Evolutionary conservation across 1,284 basidiomycete species (phyloP).

Genomic region (Cutaneotrichosporon sp.): DNA sequence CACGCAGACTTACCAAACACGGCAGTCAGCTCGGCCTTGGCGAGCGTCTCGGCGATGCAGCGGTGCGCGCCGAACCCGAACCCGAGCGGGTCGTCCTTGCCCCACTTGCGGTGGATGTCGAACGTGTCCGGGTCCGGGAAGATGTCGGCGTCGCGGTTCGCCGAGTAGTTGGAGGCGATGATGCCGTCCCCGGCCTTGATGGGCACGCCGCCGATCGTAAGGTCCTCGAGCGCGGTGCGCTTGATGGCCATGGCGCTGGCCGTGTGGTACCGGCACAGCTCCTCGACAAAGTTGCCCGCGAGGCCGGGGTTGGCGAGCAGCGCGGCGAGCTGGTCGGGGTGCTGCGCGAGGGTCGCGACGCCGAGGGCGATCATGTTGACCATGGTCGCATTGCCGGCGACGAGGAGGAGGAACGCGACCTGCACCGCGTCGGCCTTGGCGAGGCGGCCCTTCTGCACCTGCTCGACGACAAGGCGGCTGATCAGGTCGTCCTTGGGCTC

Average conservation of each 20-base stretch:
- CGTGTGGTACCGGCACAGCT: conserved; percentile 22
- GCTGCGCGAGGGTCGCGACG: conserved; percentile 16
- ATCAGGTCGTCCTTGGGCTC: conserved; percentile 18
- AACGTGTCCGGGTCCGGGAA: conserved; percentile 16
- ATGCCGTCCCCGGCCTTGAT: conserved; percentile 19
- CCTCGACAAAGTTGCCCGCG: conserved; percentile 16
- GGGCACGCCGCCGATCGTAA: conserved; percentile 11
- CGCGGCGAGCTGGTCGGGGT: conserved; percentile 14
- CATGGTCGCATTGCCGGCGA: conserved; percentile 21
- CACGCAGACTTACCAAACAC: conserved; percentile 12
- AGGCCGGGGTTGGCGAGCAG: conserved; percentile 15
- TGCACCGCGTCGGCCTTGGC: conserved; percentile 16
- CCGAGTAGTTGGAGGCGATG: conserved; percentile 21
- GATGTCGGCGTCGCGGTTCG: conserved; percentile 18
- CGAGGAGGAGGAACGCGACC: conserved; percentile 21
- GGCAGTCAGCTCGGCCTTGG: conserved; percentile 16
- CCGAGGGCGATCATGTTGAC: conserved; percentile 22
- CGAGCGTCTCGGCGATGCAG: conserved; percentile 18
- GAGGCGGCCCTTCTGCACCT: conserved; percentile 11
- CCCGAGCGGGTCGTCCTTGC: conserved; percentile 11
- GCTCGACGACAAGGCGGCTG: conserved; percentile 5
- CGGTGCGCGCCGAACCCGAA: conserved; percentile 18
- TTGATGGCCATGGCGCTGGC: conserved; percentile 20
- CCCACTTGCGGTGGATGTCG: conserved; percentile 18
- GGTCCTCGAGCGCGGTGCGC: conserved; percentile 15